A percentile compares a stretch with the other conserved stretches of the same genome.
These are phyloP conservation scores for Puccinia hordei DNA, from an alignment of 1,284 basidiomycete genomes.

Conservation along the genomic window DNA sequence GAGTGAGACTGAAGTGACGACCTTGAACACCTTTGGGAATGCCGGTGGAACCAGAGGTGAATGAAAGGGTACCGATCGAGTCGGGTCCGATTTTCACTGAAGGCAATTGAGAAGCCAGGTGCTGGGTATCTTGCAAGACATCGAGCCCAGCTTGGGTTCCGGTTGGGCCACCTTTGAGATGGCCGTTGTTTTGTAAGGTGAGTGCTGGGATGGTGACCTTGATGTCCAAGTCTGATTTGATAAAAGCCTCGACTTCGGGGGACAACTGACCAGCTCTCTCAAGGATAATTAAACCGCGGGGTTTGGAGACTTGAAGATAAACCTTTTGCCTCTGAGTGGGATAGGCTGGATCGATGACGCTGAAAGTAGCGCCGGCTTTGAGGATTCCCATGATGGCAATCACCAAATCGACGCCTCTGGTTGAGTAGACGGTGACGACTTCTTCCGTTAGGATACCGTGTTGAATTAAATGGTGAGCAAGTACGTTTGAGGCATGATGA, in stretches of 20 bases:
- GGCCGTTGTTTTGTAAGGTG: conserved; percentile 69
- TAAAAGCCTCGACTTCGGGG: conserved; percentile 80
- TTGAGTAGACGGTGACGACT: conserved; percentile 98
- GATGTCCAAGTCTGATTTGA: conserved; percentile 77
- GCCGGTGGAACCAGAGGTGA: conserved; percentile 96
- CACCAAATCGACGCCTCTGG: conserved; percentile 92
- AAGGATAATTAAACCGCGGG: conserved; percentile 88
- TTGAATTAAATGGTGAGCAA: conserved; percentile 86
- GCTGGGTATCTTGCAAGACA: conserved; percentile 57
- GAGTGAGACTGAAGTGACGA: conserved; percentile 91
- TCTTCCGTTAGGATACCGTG: conserved; percentile 88
- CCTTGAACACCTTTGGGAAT: conserved; percentile 97
- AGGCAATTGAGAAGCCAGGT: conserved; percentile 65
- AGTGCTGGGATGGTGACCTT: conserved; percentile 92
- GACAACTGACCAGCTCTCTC: conserved; percentile 84
- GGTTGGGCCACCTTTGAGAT: conserved; percentile 69
- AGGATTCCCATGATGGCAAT: conserved; percentile 96
- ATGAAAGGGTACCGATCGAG: conserved; percentile 89
- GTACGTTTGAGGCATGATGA: conserved; percentile 79
- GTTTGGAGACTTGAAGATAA: conserved; percentile 90
- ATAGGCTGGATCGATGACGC: conserved; percentile 97
- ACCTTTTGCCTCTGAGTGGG: conserved; percentile 91
- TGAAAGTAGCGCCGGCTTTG: conserved; percentile 96
- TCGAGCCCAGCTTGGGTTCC: conserved; percentile 56
- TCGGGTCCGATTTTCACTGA: conserved; percentile 88